Evolutionary conservation across 345 rosid species (phyloP), one percentile per base, ranked within the genome.

Genomic region (Clarkia xantiana): DNA sequence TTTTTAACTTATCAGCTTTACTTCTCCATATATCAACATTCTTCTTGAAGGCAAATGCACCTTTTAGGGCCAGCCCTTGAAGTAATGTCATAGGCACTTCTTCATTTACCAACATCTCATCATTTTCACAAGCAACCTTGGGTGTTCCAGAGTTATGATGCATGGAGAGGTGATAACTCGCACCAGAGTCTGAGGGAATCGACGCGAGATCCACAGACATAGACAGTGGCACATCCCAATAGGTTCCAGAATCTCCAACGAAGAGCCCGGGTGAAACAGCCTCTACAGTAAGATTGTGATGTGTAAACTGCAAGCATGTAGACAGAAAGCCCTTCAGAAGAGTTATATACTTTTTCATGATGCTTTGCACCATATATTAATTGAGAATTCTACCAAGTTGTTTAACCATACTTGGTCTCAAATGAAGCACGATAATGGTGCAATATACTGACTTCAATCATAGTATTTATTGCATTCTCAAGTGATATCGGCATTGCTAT

Each of bases 171-270:
- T 73, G 93, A 62, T 75, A 79, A 69, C 83, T 76, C 13, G 62
- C 52, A 66, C 93, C 85, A 45, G 82, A 75, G 14, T 69, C 75
- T 45, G 79, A 69, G 59, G 84, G 65, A 63, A 81, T 58, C 44
- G 98, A 86, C 16, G 85, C 89, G 53, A 76, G 55, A 74, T 86
- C 94, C 60, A 72, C 34, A 40, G 81, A 78, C 77, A 69, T 40
- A 11, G 85, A 78, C n/a, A 81, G 71, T 2, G 96, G 96, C 15
- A 86, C 79, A 61, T 91, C 93, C 98, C 94, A 86, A 47, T 84
- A 84, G 47, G 71, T 73, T 64, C 78, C 77, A 51, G 53, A 49
- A 54, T 73, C 68, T 64, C 75, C 94, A 40, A 76, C 71, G 65
- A 73, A 86, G 20, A 86, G 76, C 60, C 80, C 93, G 10, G 96